Percentiles rank a stretch among this genome's conserved stretches.
These are phyloP conservation scores for Ustilago hordei DNA, from an alignment of 1,284 basidiomycete genomes.

Conservation along the genomic window DNA sequence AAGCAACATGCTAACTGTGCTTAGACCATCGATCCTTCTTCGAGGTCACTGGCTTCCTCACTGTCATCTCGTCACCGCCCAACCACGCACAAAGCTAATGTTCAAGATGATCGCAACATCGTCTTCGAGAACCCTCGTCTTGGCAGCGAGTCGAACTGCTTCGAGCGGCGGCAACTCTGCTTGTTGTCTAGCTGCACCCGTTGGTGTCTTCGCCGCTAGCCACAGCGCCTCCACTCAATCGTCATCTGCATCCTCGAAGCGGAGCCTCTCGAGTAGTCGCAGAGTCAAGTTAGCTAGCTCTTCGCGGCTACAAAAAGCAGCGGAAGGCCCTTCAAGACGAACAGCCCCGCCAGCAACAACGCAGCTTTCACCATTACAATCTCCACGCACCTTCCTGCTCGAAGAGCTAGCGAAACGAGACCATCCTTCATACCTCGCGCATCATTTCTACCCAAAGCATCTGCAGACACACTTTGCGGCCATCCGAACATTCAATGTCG, in stretches of 20 bases:
- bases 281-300: not conserved
- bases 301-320: not conserved
- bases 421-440: slow-evolving; percentile 61
- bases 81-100: not conserved
- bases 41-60: too few species aligned
- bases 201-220: not conserved
- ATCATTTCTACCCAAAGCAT: slow-evolving; percentile 60
- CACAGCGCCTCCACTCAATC: not conserved
- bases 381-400: slow-evolving; percentile 35
- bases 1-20: slow-evolving; percentile 3
- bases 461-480: slow-evolving; percentile 65
- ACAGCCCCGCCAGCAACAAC: slow-evolving; percentile 40
- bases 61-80: not conserved
- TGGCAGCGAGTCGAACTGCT: slow-evolving; percentile 1
- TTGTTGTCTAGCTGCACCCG: not conserved
- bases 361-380: slow-evolving; percentile 42
- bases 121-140: not conserved
- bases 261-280: not conserved
- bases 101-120: slow-evolving; percentile 16
- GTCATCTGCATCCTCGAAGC: not conserved
- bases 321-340: not conserved
- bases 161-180: not conserved
- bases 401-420: slow-evolving; percentile 50
- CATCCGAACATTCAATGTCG: slow-evolving; percentile 64
- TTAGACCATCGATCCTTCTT: slow-evolving; percentile 9